Evolutionary conservation across 2,329 filamentous ascomycete genomes (phyloP).

Genomic region (Dactylellina drechsleri): DNA sequence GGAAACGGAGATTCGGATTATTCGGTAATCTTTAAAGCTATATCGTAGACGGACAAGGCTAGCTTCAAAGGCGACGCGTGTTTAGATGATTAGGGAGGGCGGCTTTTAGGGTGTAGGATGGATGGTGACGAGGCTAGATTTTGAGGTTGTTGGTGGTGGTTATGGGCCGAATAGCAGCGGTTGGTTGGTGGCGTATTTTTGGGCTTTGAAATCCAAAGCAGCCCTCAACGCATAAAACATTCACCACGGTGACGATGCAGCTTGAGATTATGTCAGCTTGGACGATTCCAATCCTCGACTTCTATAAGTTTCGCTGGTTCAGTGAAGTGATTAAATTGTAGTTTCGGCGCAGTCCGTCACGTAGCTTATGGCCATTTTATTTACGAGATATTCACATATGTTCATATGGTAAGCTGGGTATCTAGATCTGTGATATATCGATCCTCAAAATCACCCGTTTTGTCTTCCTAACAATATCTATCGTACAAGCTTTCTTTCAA

Average conservation of each 20-base stretch:
- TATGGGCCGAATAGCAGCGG: constrained; percentile 20
- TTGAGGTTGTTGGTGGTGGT: constrained; percentile 20
- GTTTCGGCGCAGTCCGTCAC: background rate
- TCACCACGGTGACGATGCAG: constrained; percentile 40
- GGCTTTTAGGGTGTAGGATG: constrained; percentile 17
- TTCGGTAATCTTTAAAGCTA: constrained; percentile 42
- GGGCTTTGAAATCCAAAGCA: constrained; percentile 54
- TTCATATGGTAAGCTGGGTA: too few relatives aligned
- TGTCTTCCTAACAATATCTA: too few relatives aligned
- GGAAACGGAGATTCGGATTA: constrained; percentile 58
- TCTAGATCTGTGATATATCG: too few relatives aligned
- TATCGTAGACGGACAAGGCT: constrained; percentile 32
- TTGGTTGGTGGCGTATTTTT: constrained; percentile 40
- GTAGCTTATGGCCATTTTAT: too few relatives aligned
- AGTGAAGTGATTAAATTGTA: background rate
- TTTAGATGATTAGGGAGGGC: constrained; percentile 41
- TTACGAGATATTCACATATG: too few relatives aligned
- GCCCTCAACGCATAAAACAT: constrained; percentile 42
- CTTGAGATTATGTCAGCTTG: constrained; percentile 47
- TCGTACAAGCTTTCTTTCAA: background rate
- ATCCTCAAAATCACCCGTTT: too few relatives aligned
- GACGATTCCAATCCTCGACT: background rate
- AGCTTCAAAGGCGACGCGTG: constrained; percentile 45
- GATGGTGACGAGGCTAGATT: constrained; percentile 36
- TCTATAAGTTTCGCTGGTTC: background rate